Conservation (phyloP, 2,329 filamentous ascomycete genomes). For the Colletotrichum godetiae region DNA sequence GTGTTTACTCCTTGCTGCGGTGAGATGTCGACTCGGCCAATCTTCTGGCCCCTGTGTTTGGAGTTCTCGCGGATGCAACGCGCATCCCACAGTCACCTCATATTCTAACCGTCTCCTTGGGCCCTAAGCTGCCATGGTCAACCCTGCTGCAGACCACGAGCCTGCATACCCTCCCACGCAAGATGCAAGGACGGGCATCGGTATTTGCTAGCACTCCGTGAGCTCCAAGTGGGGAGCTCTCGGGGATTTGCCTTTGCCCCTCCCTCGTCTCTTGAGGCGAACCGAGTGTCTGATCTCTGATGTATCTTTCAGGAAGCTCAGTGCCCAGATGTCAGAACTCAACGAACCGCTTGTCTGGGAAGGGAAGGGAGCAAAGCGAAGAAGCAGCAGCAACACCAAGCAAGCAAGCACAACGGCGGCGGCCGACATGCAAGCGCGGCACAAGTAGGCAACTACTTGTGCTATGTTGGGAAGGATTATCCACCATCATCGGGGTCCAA, state of each 20-base stretch:
- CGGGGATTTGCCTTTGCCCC: slow-evolving; percentile 11
- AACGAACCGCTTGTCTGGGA: slow-evolving; percentile 22
- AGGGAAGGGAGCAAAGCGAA: slow-evolving; percentile 17
- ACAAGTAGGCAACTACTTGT: background rate
- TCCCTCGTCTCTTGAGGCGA: slow-evolving; percentile 14
- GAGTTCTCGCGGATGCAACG: slow-evolving; percentile 32
- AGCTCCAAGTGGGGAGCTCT: slow-evolving; percentile 7
- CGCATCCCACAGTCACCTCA: slow-evolving; percentile 25
- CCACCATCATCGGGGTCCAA: slow-evolving; percentile 15
- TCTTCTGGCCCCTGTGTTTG: slow-evolving; percentile 31
- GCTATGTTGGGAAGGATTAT: slow-evolving; percentile 16
- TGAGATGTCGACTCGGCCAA: slow-evolving; percentile 16
- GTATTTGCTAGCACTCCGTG: slow-evolving; percentile 27
- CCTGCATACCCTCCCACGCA: background rate
- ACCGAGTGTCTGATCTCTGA: slow-evolving; percentile 23
- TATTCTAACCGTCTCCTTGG: slow-evolving; percentile 32
- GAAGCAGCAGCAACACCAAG: background rate
- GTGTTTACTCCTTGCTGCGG: background rate
- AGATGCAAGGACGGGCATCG: slow-evolving; percentile 32
- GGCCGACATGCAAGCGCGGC: slow-evolving; percentile 13
- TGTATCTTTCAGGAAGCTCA: slow-evolving; percentile 1
- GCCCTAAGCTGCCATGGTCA: slow-evolving; percentile 29
- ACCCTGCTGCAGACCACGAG: slow-evolving; percentile 23
- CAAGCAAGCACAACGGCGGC: background rate
- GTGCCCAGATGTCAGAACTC: slow-evolving; percentile 24